Percentiles rank a stretch among this genome's conserved stretches.
Evolutionary conservation across 2,329 filamentous ascomycete species (phyloP).

Genomic region (Cercospora zeina): DNA sequence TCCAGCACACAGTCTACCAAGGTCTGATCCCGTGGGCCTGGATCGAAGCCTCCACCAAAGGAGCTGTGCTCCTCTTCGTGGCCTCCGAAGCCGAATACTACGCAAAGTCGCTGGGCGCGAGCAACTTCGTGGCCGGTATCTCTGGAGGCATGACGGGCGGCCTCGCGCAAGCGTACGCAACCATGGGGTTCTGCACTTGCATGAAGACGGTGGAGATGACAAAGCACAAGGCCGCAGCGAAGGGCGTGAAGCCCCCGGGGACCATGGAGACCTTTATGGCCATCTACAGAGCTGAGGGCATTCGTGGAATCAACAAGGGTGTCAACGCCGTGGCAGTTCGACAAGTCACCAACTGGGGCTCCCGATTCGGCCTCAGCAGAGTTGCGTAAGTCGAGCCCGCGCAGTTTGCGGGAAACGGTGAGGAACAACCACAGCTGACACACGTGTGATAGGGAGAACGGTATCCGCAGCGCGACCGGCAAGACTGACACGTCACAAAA

Average conservation of each 20-base stretch:
- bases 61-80: constrained; percentile 97
- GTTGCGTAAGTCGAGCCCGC: constrained; percentile 57
- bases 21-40: constrained; percentile 99
- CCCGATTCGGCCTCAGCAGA: constrained; percentile 88
- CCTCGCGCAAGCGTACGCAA: constrained; percentile 96
- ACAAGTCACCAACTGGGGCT: constrained; percentile 99
- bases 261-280: constrained; percentile 95
- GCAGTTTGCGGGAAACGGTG: not conserved
- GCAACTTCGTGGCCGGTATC: constrained; percentile 86
- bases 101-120: constrained; percentile 73
- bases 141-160: constrained; percentile 87
- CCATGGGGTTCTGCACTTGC: constrained; percentile 99
- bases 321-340: constrained; percentile 98
- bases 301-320: constrained; percentile 94
- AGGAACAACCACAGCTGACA: constrained; percentile 3
- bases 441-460: constrained; percentile 60
- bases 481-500: constrained; percentile 75
- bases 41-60: constrained; percentile 99
- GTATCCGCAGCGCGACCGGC: constrained; percentile 74
- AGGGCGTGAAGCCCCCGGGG: constrained; percentile 80
- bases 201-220: constrained; percentile 99
- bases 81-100: constrained; percentile 97
- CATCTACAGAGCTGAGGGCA: constrained; percentile 93
- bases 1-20: constrained; percentile 76
- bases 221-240: constrained; percentile 87